Evolutionary conservation across 2,329 filamentous ascomycete species (phyloP), one percentile per base, ranked within the genome.

Genomic region (Colletotrichum chrysophilum): DNA sequence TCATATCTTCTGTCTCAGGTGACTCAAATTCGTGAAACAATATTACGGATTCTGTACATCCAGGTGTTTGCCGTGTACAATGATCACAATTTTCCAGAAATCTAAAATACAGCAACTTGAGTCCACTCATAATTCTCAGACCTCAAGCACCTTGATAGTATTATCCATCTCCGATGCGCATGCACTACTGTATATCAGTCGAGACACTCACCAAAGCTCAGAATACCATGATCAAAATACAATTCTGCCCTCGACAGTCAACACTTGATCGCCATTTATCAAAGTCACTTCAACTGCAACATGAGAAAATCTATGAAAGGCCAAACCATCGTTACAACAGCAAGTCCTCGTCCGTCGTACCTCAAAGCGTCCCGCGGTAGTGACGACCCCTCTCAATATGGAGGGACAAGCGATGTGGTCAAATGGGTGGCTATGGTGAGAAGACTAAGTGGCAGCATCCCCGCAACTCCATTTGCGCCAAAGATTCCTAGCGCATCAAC

Each of bases 181-280:
- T 28, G 2, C 26, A 28, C 26, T 28, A 2, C 26, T 28, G 26
- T 28, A 28, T 28, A 28, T 7, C 5, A 28, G 5, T 28, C 26
- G 26, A 7, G 26, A 28, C 16, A 18, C 4, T 18, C 8, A 10
- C 16, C 26, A 28, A 28, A 28, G 38, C 38, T 43, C 1, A n/a
- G 18, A 43, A 43, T 43, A 0, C 9, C 0, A 0, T 0, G 4
- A 12, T 5, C 1, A n/a, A n/a, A 5, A 12, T 12, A 0, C 38
- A 43, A 0, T 43, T 0, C 18, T 0, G 38, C 18, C 9, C 5
- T n/a, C 2, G 38, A 43, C 4, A 6, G 38, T 2, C 9, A 0
- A 43, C 18, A 43, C 9, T 6, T 43, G 0, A n/a, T n/a, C 0
- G 18, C 18, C 18, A 43, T 43, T 0, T 4, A n/a, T 43, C 0